A percentile compares a stretch with the other conserved stretches of the same genome.
These are phyloP conservation scores for Ceratobasidium papillatum DNA, from an alignment of 1,284 basidiomycete genomes.

Conservation along the genomic window DNA sequence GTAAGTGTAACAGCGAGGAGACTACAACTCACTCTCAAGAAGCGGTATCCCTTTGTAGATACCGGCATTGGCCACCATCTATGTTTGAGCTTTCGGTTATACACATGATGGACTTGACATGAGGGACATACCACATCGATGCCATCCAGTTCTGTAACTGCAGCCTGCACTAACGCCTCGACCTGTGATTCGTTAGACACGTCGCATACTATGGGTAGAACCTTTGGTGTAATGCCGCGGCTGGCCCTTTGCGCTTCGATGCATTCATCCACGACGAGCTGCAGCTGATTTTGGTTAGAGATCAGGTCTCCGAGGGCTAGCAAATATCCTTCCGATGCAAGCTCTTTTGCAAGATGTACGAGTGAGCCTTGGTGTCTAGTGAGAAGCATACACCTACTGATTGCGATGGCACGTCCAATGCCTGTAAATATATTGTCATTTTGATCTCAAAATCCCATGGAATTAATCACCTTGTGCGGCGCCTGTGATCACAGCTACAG, in stretches of 20 bases:
- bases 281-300: slow-evolving; percentile 11
- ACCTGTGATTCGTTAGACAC: slow-evolving; percentile 24
- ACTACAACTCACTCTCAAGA: slow-evolving; percentile 23
- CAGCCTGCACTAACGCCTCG: background rate
- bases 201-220: slow-evolving; percentile 22
- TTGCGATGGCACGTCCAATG: slow-evolving; percentile 29
- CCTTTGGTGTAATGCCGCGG: background rate
- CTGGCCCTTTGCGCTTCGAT: background rate
- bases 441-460: background rate
- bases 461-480: slow-evolving; percentile 20
- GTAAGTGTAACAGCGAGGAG: background rate
- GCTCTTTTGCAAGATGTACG: background rate
- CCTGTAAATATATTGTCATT: background rate
- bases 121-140: slow-evolving; percentile 22
- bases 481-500: slow-evolving; percentile 32
- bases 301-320: slow-evolving; percentile 29
- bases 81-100: background rate
- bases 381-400: slow-evolving; percentile 2
- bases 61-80: slow-evolving; percentile 41
- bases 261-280: slow-evolving; percentile 10
- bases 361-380: background rate
- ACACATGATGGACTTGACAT: background rate
- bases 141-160: slow-evolving; percentile 9
- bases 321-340: slow-evolving; percentile 31
- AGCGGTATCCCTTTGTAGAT: slow-evolving; percentile 24